Conservation (phyloP, 257 asterid genomes). For the Solanum verrucosum region DNA sequence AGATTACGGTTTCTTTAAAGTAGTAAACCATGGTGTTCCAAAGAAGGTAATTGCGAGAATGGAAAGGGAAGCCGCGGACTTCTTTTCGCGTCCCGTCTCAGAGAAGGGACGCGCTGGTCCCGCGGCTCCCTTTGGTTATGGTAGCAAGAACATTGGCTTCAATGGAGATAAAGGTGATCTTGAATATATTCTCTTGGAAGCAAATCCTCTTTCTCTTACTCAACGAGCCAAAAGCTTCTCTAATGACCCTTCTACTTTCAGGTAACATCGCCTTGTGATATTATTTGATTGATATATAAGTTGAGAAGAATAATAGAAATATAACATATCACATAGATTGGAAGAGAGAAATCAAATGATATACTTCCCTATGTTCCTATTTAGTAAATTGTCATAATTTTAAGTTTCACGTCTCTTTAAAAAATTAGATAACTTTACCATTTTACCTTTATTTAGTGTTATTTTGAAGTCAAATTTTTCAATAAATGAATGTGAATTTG, state of each 20-base stretch:
- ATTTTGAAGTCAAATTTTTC: no score
- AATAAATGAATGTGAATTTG: no score
- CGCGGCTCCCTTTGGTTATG: slow-evolving; percentile 63
- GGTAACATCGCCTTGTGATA: slow-evolving; percentile 18
- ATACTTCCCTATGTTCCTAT: neutral
- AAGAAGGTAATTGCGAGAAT: slow-evolving; percentile 25
- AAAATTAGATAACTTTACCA: no score
- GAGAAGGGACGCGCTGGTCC: slow-evolving; percentile 48
- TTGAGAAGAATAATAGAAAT: no score
- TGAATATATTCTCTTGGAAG: slow-evolving; percentile 52
- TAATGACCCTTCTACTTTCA: slow-evolving; percentile 31
- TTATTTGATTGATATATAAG: no score
- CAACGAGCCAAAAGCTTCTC: slow-evolving; percentile 34
- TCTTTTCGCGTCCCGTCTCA: slow-evolving; percentile 38
- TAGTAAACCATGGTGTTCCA: slow-evolving; percentile 51
- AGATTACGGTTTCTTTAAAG: slow-evolving; percentile 59
- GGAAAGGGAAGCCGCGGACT: slow-evolving; percentile 32
- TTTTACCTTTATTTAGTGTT: no score
- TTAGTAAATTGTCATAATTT: no score
- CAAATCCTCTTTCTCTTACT: slow-evolving; percentile 28
- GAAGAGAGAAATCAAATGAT: neutral
- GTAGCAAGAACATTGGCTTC: slow-evolving; percentile 61
- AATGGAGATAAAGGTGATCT: slow-evolving; percentile 78
- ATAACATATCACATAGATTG: neutral
- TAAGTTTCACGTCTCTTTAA: no score